These are phyloP conservation scores for Alloascoidea africana DNA, from an alignment of 805 yeast species.

Conservation along the genomic window DNA sequence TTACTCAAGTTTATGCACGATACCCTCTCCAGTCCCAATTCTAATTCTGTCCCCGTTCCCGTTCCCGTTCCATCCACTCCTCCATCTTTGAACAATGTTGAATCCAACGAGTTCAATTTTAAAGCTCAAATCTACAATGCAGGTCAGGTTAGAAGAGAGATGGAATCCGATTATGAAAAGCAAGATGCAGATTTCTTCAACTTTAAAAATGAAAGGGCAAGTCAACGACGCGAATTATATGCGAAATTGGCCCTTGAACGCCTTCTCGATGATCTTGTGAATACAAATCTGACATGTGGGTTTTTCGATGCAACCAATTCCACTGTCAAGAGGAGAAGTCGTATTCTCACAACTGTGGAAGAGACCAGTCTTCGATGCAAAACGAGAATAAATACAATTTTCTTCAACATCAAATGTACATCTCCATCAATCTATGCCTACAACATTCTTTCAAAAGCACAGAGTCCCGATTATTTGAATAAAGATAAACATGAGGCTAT, in stretches of 20 bases:
- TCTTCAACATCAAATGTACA: slow-evolving; percentile 47
- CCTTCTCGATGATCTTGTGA: slow-evolving; percentile 25
- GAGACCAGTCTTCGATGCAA: slow-evolving; percentile 19
- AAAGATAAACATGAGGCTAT: slow-evolving; percentile 37
- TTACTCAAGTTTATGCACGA: slow-evolving; percentile 45
- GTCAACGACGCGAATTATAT: slow-evolving; percentile 30
- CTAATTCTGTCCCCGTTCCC: too few species aligned
- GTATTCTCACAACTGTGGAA: slow-evolving; percentile 5
- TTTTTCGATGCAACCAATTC: slow-evolving; percentile 51
- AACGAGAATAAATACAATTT: slow-evolving; percentile 28
- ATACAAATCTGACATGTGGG: slow-evolving; percentile 32
- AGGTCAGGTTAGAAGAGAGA: slow-evolving; percentile 53
- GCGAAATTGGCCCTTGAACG: slow-evolving; percentile 35
- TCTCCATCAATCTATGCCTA: slow-evolving; percentile 34
- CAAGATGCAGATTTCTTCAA: slow-evolving; percentile 17
- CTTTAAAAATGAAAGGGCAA: slow-evolving; percentile 6
- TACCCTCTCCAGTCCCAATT: too few species aligned
- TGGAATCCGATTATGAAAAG: slow-evolving; percentile 19
- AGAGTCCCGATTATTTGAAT: slow-evolving; percentile 42
- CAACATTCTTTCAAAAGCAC: slow-evolving; percentile 51
- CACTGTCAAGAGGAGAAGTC: slow-evolving; percentile 25
- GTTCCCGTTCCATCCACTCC: too few species aligned
- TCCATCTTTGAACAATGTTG: not conserved
- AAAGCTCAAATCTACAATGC: slow-evolving; percentile 43
- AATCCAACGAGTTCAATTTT: not conserved